Percentiles rank a stretch among this genome's conserved stretches.
phyloP scores from a whole-genome alignment of 2,329 filamentous ascomycete genomes.

The Capronia americana region DNA sequence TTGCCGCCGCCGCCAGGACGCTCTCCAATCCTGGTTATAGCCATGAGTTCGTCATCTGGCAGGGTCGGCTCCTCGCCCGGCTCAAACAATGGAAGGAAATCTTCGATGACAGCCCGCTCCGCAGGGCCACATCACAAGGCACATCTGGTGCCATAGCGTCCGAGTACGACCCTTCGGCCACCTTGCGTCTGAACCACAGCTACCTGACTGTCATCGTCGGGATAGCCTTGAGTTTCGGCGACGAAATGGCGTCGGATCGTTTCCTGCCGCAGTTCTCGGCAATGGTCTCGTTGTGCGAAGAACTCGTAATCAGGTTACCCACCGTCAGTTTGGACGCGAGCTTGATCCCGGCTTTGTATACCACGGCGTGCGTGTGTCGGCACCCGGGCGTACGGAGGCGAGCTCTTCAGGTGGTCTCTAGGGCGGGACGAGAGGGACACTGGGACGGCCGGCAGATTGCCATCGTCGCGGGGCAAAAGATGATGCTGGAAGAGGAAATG shows the following conservation, averaged over 20 bases:
- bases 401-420: conserved; percentile 1
- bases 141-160: background rate
- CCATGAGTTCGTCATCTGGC: background rate
- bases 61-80: background rate
- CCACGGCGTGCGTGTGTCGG: conserved; percentile 15
- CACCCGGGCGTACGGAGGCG: conserved; percentile 19
- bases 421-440: conserved; percentile 15
- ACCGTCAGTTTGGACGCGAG: background rate
- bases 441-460: conserved; percentile 21
- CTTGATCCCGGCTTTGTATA: conserved; percentile 1
- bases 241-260: conserved; percentile 11
- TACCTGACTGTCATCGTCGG: conserved; percentile 6
- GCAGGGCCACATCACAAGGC: background rate
- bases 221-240: conserved; percentile 3
- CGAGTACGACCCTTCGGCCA: background rate
- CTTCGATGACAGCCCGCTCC: background rate
- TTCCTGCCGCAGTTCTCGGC: background rate
- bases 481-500: conserved; percentile 20
- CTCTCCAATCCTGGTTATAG: background rate
- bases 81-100: background rate
- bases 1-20: background rate
- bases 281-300: background rate
- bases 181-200: conserved; percentile 16
- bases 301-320: background rate
- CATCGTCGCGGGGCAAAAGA: conserved; percentile 12